Base-by-base conservation (phyloP, 2,329 filamentous ascomycete genomes). In the Esteya vermicola region DNA sequence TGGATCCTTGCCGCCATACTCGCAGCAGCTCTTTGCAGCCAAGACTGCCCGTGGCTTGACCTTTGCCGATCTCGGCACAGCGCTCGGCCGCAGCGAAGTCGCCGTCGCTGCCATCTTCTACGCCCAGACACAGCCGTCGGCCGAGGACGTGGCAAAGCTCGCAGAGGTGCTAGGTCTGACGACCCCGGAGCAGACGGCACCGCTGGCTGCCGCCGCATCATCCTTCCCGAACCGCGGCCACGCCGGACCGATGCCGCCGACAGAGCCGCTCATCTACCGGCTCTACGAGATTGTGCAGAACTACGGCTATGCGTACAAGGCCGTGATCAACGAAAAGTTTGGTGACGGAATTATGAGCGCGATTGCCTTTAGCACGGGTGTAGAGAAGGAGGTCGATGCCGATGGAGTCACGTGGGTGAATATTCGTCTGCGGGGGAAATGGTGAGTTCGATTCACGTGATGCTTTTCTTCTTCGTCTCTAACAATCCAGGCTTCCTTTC, bases 271-370 rank as follows among this genome's bases (percentile, higher is more conserved):
- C 50, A 88, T 95, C 54, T 96, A 96, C 59, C 70, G 89, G 3
- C 59, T 95, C 44, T 95, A 85, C 58, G 89, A 96, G 68, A 82
- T 95, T 55, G 80, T 96, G 46, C 88, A 95, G 64, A 96, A 94
- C 59, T 95, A 95, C 54, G 89, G 89, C 1, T 93, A 94, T 58
- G 84, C 88, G 1, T 95, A 93, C 63, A 95, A 95, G 70, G 88
- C 86, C 1, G 74, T 96, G 5, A 57, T 95, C 59, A 95, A 96
- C 51, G 89, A 96, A 71, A 95, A 95, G 68, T 86, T 85, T 55
- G 82, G 82, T 0, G 82, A 88, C 55, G 89, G 89, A 1, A 96
- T 96, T 54, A 95, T 96, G 89, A 93, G 85, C 55, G 89, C 88
- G 1, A 94, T 95, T 54, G 77, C 78, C 14, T 95, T 94, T 59